These are phyloP conservation scores for Sungouiozyma ichnusensis DNA, from an alignment of 805 yeast genomes.

Conservation along the genomic window DNA sequence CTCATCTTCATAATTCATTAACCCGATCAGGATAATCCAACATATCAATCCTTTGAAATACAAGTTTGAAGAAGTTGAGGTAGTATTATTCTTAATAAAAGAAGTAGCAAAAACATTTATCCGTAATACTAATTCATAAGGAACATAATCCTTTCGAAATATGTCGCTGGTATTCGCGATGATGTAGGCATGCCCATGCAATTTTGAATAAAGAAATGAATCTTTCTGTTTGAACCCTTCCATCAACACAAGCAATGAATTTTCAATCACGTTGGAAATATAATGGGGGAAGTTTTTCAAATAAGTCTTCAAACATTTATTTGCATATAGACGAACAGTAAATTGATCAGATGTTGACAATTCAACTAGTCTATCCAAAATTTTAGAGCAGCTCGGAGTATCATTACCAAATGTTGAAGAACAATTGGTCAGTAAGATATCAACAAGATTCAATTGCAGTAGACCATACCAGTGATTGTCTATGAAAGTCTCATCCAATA, in stretches of 20 bases:
- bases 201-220: constrained; percentile 22
- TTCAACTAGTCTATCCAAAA: constrained; percentile 26
- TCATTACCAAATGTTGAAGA: constrained; percentile 25
- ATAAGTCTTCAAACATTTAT: constrained; percentile 28
- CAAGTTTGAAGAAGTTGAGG: constrained; percentile 24
- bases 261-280: constrained; percentile 30
- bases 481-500: neutral
- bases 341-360: constrained; percentile 32
- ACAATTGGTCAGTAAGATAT: constrained; percentile 12
- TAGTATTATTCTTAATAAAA: constrained; percentile 31
- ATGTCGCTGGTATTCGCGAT: constrained; percentile 29
- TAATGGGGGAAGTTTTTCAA: constrained; percentile 28
- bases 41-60: constrained; percentile 35
- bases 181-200: constrained; percentile 33
- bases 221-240: constrained; percentile 23
- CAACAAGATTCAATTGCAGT: constrained; percentile 16
- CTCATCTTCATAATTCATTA: constrained; percentile 48
- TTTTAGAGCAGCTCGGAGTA: constrained; percentile 13
- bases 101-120: constrained; percentile 36
- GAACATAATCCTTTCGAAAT: constrained; percentile 34
- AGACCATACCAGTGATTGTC: constrained; percentile 16
- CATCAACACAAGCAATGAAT: constrained; percentile 28
- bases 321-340: constrained; percentile 34
- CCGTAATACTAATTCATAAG: constrained; percentile 35
- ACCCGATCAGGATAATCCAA: constrained; percentile 56